These are phyloP conservation scores for Chalciporus sp. DNA, from an alignment of 1,284 basidiomycete species.

Conservation along the genomic window DNA sequence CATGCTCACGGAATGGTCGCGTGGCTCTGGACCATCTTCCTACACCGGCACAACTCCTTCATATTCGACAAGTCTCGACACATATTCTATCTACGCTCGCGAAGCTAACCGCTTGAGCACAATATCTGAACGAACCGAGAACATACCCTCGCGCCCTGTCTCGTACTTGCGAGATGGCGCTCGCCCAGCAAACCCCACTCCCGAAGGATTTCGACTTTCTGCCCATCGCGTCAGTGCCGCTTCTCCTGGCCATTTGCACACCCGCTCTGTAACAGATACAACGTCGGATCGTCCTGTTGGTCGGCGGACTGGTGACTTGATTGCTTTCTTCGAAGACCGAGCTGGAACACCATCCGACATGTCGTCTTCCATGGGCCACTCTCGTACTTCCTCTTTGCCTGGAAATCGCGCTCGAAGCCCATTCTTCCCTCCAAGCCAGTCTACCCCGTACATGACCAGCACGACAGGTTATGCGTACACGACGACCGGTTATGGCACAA, in stretches of 20 bases:
- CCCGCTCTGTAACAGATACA: constrained; percentile 29
- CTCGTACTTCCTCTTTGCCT: constrained; percentile 57
- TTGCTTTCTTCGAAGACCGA: constrained; percentile 73
- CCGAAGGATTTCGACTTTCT: constrained; percentile 46
- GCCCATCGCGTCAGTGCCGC: constrained; percentile 26
- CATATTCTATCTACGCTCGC: constrained; percentile 42
- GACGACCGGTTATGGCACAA: constrained; percentile 33
- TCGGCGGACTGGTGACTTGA: constrained; percentile 66
- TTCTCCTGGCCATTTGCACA: constrained; percentile 31
- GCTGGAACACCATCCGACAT: constrained; percentile 32
- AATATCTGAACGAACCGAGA: constrained; percentile 64
- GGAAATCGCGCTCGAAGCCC: constrained; percentile 55
- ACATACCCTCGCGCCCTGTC: constrained; percentile 44
- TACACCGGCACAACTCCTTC: constrained; percentile 41
- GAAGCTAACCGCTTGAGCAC: constrained; percentile 51
- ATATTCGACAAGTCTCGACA: constrained; percentile 31
- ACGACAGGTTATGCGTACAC: constrained; percentile 34
- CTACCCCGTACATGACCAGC: constrained; percentile 41
- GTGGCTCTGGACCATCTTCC: constrained; percentile 37
- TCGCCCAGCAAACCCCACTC: constrained; percentile 39
- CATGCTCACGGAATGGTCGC: constrained; percentile 60
- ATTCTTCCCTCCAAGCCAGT: constrained; percentile 45
- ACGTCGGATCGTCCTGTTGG: constrained; percentile 43
- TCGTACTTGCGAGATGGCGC: constrained; percentile 38
- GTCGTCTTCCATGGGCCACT: constrained; percentile 39